Base-by-base conservation (phyloP, 345 rosid genomes). In the Anastatica hierochuntica region DNA sequence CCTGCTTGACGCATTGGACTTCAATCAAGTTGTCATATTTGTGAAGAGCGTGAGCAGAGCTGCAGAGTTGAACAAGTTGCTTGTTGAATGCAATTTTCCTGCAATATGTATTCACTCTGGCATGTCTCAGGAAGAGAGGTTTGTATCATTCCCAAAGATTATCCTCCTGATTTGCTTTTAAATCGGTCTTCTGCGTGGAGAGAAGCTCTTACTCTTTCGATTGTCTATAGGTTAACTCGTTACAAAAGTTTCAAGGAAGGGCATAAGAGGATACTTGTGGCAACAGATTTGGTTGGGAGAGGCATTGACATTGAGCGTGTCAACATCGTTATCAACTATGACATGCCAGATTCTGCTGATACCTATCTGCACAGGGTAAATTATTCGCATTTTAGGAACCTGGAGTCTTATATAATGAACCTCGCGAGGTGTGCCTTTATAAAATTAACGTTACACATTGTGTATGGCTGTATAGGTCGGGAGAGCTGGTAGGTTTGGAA, bases 101-200 rank as follows among this genome's bases (percentile, higher is more conserved):
- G 88, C 99, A 7, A 94, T 94, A 49, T 94, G 97, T 72, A 94
- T 94, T 14, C 99, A 94, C 63, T 94, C 99, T 60, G 97, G 97
- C 70, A 94, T 88, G 97, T 83, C 97, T 15, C 97, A 94, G 64
- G 99, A 94, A 67, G 99, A 94, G 64, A 88, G 97, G 99, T 94
- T 35, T 49, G 62, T 34, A 23, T 16, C 15, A 39, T 33, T 46
- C 10, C 6, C 7, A 5, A 11, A 17, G 12, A 4, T 14, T 40
- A 5, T 40, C 7, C 8, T 20, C 40, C 13, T 15, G n/a, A 37
- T 20, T 4, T 50, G 21, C 10, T 36, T 12, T 7, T 10, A 17
- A 46, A 21, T 13, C 47, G 9, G 2, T 4, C 15, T 35, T 19
- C 29, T 2, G 2, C 33, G 12, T 6, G 29, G 10, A 37, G 4